Conservation (phyloP, 2,329 filamentous ascomycete species). For the Xylogone sp. region DNA sequence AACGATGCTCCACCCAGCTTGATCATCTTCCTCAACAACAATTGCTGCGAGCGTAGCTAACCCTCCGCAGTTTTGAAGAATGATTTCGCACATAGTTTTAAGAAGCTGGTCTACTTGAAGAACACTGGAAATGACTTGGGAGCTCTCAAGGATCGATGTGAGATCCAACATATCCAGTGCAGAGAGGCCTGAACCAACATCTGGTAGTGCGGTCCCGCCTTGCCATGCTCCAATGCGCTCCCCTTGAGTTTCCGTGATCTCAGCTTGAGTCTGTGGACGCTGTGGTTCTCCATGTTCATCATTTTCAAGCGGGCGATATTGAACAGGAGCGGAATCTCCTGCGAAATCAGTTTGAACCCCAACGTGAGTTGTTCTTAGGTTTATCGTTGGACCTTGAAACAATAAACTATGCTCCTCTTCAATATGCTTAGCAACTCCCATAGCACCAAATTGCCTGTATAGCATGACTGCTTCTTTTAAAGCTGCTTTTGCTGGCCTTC, state of each 20-base stretch:
- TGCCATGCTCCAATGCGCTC: slow-evolving; percentile 62
- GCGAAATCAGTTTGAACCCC: slow-evolving; percentile 70
- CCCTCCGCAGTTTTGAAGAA: slow-evolving; percentile 71
- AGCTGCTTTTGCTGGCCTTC: slow-evolving; percentile 65
- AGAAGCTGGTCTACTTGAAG: slow-evolving; percentile 71
- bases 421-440: slow-evolving; percentile 64
- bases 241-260: slow-evolving; percentile 43
- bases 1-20: slow-evolving; percentile 61
- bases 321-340: slow-evolving; percentile 48
- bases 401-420: slow-evolving; percentile 65
- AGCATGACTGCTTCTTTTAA: slow-evolving; percentile 64
- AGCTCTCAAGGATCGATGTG: slow-evolving; percentile 73
- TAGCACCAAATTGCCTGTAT: slow-evolving; percentile 66
- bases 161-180: slow-evolving; percentile 81
- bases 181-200: slow-evolving; percentile 60
- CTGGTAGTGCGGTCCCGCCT: slow-evolving; percentile 51
- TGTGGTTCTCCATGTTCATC: slow-evolving; percentile 25
- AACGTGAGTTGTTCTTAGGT: slow-evolving; percentile 55
- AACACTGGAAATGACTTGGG: slow-evolving; percentile 76
- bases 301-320: slow-evolving; percentile 46
- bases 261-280: slow-evolving; percentile 35
- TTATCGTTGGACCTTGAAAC: slow-evolving; percentile 57
- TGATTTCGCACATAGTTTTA: slow-evolving; percentile 78
- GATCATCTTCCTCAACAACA: slow-evolving; percentile 64
- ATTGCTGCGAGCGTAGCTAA: slow-evolving; percentile 70